These are phyloP conservation scores for Fusarium sp. DNA, from an alignment of 2,329 filamentous ascomycete genomes.

Conservation along the genomic window DNA sequence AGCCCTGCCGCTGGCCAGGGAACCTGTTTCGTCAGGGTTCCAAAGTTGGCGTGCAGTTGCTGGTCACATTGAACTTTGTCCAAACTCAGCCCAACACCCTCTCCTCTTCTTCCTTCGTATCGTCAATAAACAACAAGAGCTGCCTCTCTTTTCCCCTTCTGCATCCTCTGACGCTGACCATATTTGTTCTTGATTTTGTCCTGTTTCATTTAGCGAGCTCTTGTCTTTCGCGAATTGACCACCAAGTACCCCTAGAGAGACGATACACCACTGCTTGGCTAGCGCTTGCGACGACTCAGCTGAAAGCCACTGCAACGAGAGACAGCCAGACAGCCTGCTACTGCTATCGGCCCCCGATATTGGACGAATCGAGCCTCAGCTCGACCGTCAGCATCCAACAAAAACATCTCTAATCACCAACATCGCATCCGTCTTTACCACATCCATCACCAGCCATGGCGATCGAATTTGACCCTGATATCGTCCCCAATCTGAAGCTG, in stretches of 20 bases:
- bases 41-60: conserved; percentile 12
- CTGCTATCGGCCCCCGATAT: conserved; percentile 7
- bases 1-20: conserved; percentile 35
- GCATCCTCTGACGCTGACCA: conserved; percentile 9
- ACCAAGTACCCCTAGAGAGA: conserved; percentile 17
- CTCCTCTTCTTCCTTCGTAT: conserved; percentile 9
- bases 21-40: conserved; percentile 46
- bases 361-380: not conserved
- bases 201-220: conserved; percentile 14
- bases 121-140: conserved; percentile 19
- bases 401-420: not conserved
- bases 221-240: conserved; percentile 27
- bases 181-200: conserved; percentile 31
- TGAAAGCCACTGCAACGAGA: conserved; percentile 29
- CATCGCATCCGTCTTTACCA: not conserved
- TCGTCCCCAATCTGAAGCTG: conserved; percentile 71
- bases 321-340: conserved; percentile 17
- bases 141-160: not conserved
- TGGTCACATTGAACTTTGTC: conserved; percentile 29
- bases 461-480: conserved; percentile 69
- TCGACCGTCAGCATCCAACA: not conserved
- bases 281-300: conserved; percentile 39
- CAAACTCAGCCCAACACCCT: conserved; percentile 28
- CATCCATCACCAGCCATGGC: conserved; percentile 54
- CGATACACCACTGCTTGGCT: conserved; percentile 19